Conservation (phyloP, 495 filamentous ascomycete species). For the Letharia columbiana region DNA sequence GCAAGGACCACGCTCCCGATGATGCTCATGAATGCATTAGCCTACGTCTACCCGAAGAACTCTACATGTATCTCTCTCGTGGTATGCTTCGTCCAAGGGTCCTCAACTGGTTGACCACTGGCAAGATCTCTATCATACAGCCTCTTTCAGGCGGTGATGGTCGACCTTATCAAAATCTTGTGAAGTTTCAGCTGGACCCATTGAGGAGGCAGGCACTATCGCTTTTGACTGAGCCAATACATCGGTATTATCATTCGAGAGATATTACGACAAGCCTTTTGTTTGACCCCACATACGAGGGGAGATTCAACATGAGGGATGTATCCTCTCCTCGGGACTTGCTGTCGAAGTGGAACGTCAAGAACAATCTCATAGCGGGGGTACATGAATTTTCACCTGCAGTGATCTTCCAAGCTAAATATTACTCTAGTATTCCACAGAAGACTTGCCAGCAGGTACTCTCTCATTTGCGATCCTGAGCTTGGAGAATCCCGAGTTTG, state of each 20-base stretch:
- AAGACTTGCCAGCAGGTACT: slow-evolving; percentile 27
- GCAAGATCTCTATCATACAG: slow-evolving; percentile 62
- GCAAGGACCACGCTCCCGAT: slow-evolving; percentile 57
- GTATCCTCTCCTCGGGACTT: slow-evolving; percentile 49
- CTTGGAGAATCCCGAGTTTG: slow-evolving; percentile 57
- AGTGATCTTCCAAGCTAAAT: not conserved
- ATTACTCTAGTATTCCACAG: slow-evolving; percentile 8
- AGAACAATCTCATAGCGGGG: slow-evolving; percentile 31
- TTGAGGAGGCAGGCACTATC: slow-evolving; percentile 66
- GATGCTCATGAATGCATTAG: slow-evolving; percentile 87
- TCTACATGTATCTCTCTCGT: slow-evolving; percentile 83
- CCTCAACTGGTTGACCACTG: slow-evolving; percentile 69
- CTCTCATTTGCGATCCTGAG: slow-evolving; percentile 44
- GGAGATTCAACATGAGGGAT: slow-evolving; percentile 57
- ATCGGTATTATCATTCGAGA: slow-evolving; percentile 71
- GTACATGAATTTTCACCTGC: slow-evolving; percentile 6
- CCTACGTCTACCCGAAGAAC: slow-evolving; percentile 78
- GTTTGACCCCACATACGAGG: slow-evolving; percentile 65
- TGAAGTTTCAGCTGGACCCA: slow-evolving; percentile 59
- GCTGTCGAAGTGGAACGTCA: slow-evolving; percentile 68
- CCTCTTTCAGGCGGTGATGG: slow-evolving; percentile 77
- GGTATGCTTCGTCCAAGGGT: slow-evolving; percentile 73
- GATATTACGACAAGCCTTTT: slow-evolving; percentile 70
- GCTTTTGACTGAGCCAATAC: slow-evolving; percentile 64
- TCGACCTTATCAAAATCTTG: slow-evolving; percentile 69